Base-by-base conservation (phyloP, 2,329 filamentous ascomycete species). In the Exophiala oligosperma region DNA sequence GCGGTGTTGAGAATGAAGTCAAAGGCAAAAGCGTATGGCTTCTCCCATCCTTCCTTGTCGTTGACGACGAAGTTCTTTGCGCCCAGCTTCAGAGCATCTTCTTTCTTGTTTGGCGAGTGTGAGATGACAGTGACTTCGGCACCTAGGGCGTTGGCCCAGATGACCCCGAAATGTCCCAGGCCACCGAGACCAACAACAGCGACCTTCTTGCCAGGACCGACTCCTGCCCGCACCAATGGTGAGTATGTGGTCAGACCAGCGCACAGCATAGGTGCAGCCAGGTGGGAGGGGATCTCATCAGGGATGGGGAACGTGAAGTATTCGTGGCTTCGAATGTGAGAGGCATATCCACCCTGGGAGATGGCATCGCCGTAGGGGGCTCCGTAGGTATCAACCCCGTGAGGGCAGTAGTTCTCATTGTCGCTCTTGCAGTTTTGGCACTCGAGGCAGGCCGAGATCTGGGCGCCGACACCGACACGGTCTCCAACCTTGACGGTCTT, bases 171-270 rank as follows among this genome's bases (percentile, higher is more conserved):
- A 74, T 91, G 88, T 4, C 88, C 88, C 56, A 90, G 82, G 11
- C 87, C 87, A 17, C 87, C 87, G 23, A 79, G 64, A 9, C 75
- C 75, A 21, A 77, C 71, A 21, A 74, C 70, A 32, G 72, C 73
- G 12, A 76, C 73, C 57, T 73, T 72, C 64, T 75, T 74, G 7
- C 91, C 90, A 1, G 88, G 88, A 0, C 89, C 89, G 59, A 83
- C 82, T 23, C 89, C 89, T 69, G 92, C 86, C 49, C 90, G 83
- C 63, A 90, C 86, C 12, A 96, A 80, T 1, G 91, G 91, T 60
- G 84, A 88, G 77, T 86, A 95, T 59, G 86, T 85, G 2, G 91
- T 95, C 64, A 95, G 80, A 63, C 91, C 91, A 41, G 90, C 91
- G 74, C 91, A 95, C 66, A 94, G 81, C 65, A 67, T 66, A 17